Base-by-base conservation (phyloP, 2,329 filamentous ascomycete genomes). In the Hymenotorrendiella dingleyae region DNA sequence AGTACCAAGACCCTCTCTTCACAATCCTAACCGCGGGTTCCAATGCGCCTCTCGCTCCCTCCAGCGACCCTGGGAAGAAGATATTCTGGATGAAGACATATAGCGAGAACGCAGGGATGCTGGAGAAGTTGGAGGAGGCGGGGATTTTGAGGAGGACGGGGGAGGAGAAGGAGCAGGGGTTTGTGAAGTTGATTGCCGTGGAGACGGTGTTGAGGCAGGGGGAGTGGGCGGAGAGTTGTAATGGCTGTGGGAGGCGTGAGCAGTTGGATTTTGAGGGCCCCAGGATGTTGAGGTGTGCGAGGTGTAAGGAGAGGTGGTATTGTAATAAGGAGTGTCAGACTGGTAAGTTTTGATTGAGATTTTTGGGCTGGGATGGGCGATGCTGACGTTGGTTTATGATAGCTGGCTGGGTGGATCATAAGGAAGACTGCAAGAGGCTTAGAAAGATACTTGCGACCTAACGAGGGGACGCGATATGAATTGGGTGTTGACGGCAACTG, bases 51-150 rank as follows among this genome's bases (percentile, higher is more conserved):
- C 12, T 47, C 4, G 21, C 21, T 2, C 29, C 19, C 6, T 37
- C 36, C 6, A 28, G 20, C 9, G 36, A 40, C 14, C 17, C 36
- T 8, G 21, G 16, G 6, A 34, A 29, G 30, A 36, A 43, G 24
- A 47, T 16, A 3, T 47, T 47, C 32, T 47, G 45, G 40, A 47
- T 47, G 45, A 47, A 47, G 24, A 47, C 41, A 14, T 44, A 47
- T 26, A 36, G 30, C 3, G 45, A 44, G 24, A 47, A 47, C 17
- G 23, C 21, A 16, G 40, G 40, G 8, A 27, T 42, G 22, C 12
- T 42, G 19, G 40, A 42, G 24, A 16, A 36, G 12, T n/a, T 42
- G 26, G 40, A 42, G 23, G 32, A 21, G 21, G 16, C 27, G 16
- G 24, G 19, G 2, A 42, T 42, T 10, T 30, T 42, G 32, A 32